Base-by-base conservation (phyloP, 2,329 filamentous ascomycete species). In the Chaetomium strumarium region DNA sequence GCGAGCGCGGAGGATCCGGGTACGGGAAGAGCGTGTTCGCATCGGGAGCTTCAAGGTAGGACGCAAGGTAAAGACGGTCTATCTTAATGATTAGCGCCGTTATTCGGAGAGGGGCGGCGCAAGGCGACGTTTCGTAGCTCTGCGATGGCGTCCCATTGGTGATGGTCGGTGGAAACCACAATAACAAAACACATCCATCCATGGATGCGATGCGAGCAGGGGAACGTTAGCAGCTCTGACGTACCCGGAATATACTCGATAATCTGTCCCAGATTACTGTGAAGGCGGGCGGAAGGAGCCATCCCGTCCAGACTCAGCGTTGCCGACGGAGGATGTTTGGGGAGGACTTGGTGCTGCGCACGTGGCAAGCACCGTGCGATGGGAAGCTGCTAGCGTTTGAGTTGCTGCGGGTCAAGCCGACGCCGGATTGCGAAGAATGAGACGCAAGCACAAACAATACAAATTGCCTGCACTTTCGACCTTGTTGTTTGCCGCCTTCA, bases 241-340 rank as follows among this genome's bases (percentile, higher is more conserved):
- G 65, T 78, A 95, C 90, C 88, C 76, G 90, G 88, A 64, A 96
- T 95, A 72, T 96, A 96, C 76, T 96, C 91, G 67, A 96, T 91
- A 63, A 96, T 84, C 75, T 95, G 89, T 58, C 89, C 90, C 74
- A 88, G 81, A 71, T 83, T 87, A 68, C 50, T 60, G 79, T 65
- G 67, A 64, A 66, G 68, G 71, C 68, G 60, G 68, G 63, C 72
- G 59, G 76, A 74, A 70, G 76, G 75, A 59, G 75, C 73, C 77
- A 80, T 81, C 66, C 55, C 61, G 53, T 54, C 44, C 49, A 49
- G 24, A 51, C 46, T 43, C 37, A 20, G 46, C 39, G 64, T 57
- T 60, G 59, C 64, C 60, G 40, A 46, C 60, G 40, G 49, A 29
- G 20, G 8, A 17, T 13, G 37, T 36, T 20, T 45, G 2, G 17